phyloP scores from a whole-genome alignment of 805 yeast species.

The Candida berthetii region DNA sequence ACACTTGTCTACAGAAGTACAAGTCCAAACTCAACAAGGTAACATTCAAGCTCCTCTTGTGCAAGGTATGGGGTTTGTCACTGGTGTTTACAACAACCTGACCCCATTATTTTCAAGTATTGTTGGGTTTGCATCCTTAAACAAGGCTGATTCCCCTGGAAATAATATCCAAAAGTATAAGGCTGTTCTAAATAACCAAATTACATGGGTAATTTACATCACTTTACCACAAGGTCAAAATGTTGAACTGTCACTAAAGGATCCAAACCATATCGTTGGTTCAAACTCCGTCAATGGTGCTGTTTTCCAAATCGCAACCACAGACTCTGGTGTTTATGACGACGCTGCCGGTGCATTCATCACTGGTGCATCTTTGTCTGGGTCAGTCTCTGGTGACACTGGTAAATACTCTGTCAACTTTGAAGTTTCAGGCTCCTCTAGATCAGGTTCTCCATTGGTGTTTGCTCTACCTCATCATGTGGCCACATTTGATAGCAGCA shows the following conservation, averaged over 20 bases:
- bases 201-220: constrained; percentile 65
- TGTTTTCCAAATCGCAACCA: constrained; percentile 54
- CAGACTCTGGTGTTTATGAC: constrained; percentile 41
- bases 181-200: constrained; percentile 46
- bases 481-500: constrained; percentile 31
- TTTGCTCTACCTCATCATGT: constrained; percentile 70
- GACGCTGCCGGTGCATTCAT: constrained; percentile 59
- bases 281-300: constrained; percentile 39
- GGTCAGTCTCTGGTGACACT: constrained; percentile 29
- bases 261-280: constrained; percentile 36
- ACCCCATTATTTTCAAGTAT: constrained; percentile 51
- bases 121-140: constrained; percentile 56
- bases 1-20: constrained; percentile 27
- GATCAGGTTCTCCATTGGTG: constrained; percentile 36
- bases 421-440: constrained; percentile 37
- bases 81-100: constrained; percentile 52
- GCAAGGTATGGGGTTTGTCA: constrained; percentile 80
- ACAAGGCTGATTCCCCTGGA: constrained; percentile 29
- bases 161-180: constrained; percentile 46
- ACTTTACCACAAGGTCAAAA: constrained; percentile 35
- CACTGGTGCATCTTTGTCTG: constrained; percentile 37
- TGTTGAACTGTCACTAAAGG: constrained; percentile 19
- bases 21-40: constrained; percentile 24
- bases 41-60: constrained; percentile 53
- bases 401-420: constrained; percentile 39